Evolutionary conservation across 495 filamentous ascomycete species (phyloP).

Genomic region (Astrocystis sublimbata): DNA sequence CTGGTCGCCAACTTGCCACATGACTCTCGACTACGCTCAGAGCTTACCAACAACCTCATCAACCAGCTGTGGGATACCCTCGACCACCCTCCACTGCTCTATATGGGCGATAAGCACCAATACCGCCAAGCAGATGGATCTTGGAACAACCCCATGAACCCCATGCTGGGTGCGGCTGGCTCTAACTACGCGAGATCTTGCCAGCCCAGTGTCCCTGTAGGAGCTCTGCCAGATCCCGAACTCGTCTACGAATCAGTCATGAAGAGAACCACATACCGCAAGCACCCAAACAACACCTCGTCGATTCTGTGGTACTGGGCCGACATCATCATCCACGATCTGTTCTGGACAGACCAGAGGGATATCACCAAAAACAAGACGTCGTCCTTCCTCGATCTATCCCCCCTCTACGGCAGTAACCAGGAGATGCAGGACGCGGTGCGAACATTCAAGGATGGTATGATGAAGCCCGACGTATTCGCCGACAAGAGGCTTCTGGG

Average conservation of each 20-base stretch:
- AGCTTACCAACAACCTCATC: conserved; percentile 70
- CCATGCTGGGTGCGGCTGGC: conserved; percentile 47
- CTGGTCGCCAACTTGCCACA: conserved; percentile 66
- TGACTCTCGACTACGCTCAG: conserved; percentile 59
- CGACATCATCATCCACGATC: conserved; percentile 82
- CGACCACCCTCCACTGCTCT: conserved; percentile 56
- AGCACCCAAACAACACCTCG: conserved; percentile 71
- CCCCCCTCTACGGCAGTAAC: conserved; percentile 84
- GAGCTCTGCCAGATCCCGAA: conserved; percentile 70
- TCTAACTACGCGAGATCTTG: conserved; percentile 68
- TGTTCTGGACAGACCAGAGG: conserved; percentile 38
- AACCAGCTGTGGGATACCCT: conserved; percentile 68
- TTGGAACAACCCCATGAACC: conserved; percentile 51
- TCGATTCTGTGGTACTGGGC: conserved; percentile 89
- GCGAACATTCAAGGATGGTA: conserved; percentile 78
- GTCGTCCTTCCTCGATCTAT: conserved; percentile 82
- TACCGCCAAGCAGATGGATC: conserved; percentile 78
- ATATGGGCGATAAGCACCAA: conserved; percentile 63
- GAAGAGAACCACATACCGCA: conserved; percentile 48
- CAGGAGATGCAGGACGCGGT: conserved; percentile 72
- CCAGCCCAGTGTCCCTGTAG: conserved; percentile 50
- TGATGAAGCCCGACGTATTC: conserved; percentile 80
- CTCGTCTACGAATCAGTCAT: conserved; percentile 74
- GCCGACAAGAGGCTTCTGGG: conserved; percentile 73
- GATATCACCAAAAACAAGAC: conserved; percentile 63